Evolutionary conservation across 305 asterid species (phyloP).

Genomic region (Lippia alba): DNA sequence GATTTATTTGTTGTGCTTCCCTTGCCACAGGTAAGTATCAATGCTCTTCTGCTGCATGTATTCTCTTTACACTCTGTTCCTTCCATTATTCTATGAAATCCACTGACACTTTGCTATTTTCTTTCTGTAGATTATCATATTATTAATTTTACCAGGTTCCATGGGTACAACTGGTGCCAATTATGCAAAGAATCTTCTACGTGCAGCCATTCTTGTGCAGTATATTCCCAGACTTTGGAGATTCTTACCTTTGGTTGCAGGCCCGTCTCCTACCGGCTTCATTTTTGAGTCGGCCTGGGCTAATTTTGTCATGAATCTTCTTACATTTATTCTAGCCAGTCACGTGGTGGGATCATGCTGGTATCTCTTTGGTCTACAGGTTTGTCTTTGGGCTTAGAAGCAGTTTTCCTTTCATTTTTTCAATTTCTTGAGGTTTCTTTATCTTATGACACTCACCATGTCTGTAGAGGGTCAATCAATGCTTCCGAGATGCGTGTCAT

Average conservation of each 20-base stretch:
- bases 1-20: conserved; percentile 75
- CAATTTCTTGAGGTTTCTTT: too few relatives aligned
- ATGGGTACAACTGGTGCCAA: conserved; percentile 61
- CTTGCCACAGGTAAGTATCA: conserved; percentile 73
- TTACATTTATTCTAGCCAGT: conserved; percentile 71
- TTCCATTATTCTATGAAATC: not conserved
- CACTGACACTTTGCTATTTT: conserved; percentile 24
- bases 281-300: conserved; percentile 89
- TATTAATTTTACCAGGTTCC: conserved; percentile 57
- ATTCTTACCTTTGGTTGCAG: conserved; percentile 72
- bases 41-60: conserved; percentile 6
- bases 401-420: too few relatives aligned
- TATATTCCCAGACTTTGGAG: conserved; percentile 75
- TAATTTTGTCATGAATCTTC: conserved; percentile 74
- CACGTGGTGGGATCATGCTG: conserved; percentile 89
- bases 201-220: conserved; percentile 72
- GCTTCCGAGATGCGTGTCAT: conserved; percentile 75
- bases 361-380: conserved; percentile 94
- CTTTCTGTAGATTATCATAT: conserved; percentile 62
- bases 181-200: conserved; percentile 66
- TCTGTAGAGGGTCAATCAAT: conserved; percentile 81
- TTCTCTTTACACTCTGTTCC: not conserved
- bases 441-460: not conserved
- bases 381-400: conserved; percentile 6
- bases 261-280: conserved; percentile 80